Conservation (phyloP, 139 green algal genomes). For the Chlamydomonas sphaeroides region DNA sequence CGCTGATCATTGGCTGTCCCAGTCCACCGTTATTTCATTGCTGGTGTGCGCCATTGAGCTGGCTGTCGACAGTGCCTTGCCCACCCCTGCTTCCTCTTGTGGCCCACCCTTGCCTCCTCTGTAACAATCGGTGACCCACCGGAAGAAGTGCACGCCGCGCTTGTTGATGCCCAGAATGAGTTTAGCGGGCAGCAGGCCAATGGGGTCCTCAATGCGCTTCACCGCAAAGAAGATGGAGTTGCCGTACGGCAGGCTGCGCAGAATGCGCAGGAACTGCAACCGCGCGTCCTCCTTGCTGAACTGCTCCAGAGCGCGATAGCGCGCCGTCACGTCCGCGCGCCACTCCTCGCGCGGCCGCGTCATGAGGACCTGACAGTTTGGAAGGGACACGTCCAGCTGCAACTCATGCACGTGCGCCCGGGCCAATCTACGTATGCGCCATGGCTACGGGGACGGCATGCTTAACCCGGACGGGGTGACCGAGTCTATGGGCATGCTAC, state of each 20-base stretch:
- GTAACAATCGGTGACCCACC: neutral
- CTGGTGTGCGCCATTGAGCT: too few relatives aligned
- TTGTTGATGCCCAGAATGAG: slow-evolving; percentile 99
- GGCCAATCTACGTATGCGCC: too few relatives aligned
- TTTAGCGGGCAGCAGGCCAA: slow-evolving; percentile 92
- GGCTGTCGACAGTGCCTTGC: too few relatives aligned
- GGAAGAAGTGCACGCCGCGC: slow-evolving; percentile 90
- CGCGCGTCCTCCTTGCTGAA: slow-evolving; percentile 93
- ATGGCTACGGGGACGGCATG: too few relatives aligned
- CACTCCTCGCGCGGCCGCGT: slow-evolving; percentile 84
- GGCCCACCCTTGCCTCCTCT: too few relatives aligned
- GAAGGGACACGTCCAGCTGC: too few relatives aligned
- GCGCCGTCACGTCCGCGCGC: slow-evolving; percentile 75
- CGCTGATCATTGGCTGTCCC: too few relatives aligned
- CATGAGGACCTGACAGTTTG: slow-evolving; percentile 82
- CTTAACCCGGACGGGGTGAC: too few relatives aligned
- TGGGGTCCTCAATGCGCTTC: slow-evolving; percentile 93
- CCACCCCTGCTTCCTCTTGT: too few relatives aligned
- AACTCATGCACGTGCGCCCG: too few relatives aligned
- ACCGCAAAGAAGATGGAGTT: slow-evolving; percentile 74
- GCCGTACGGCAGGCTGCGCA: slow-evolving; percentile 95
- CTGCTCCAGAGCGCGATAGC: slow-evolving; percentile 84
- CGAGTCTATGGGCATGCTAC: too few relatives aligned
- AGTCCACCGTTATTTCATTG: too few relatives aligned
- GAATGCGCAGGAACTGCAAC: slow-evolving; percentile 91